Conservation (phyloP, 2,329 filamentous ascomycete species). For the Phialophora verrucosa region DNA sequence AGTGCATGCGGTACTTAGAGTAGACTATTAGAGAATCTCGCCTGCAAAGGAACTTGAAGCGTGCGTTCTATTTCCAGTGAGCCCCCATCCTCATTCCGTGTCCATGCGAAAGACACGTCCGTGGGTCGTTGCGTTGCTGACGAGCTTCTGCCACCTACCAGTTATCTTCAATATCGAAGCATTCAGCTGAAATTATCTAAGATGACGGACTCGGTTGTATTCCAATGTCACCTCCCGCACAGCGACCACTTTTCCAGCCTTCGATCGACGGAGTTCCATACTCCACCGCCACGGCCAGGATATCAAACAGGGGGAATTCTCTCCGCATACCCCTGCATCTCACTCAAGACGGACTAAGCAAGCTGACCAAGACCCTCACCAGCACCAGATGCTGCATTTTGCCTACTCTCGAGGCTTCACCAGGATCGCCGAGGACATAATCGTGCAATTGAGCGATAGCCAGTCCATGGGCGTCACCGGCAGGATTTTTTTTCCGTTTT, state of each 20-base stretch:
- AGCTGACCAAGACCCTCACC: background rate
- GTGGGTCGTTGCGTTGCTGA: background rate
- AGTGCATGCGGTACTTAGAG: background rate
- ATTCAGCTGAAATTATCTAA: background rate
- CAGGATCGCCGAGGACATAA: background rate
- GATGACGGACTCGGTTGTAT: background rate
- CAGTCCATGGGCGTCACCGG: background rate
- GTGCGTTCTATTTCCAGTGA: background rate
- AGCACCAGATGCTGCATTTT: background rate
- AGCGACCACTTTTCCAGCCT: background rate
- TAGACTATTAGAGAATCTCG: slow-evolving; percentile 7
- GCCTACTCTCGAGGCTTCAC: background rate
- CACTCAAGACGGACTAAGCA: background rate
- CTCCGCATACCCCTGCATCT: background rate
- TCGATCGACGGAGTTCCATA: background rate
- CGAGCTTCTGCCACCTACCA: background rate
- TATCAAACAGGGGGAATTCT: background rate
- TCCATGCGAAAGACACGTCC: no score
- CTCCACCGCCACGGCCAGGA: background rate
- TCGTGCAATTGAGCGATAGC: background rate
- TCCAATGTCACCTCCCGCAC: background rate
- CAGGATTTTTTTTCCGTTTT: background rate
- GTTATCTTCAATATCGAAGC: background rate
- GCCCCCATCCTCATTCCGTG: background rate
- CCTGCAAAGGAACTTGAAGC: slow-evolving; percentile 15